Evolutionary conservation across 768 basidiomycete genomes (phyloP).

Genomic region (Tricholoma terreum): DNA sequence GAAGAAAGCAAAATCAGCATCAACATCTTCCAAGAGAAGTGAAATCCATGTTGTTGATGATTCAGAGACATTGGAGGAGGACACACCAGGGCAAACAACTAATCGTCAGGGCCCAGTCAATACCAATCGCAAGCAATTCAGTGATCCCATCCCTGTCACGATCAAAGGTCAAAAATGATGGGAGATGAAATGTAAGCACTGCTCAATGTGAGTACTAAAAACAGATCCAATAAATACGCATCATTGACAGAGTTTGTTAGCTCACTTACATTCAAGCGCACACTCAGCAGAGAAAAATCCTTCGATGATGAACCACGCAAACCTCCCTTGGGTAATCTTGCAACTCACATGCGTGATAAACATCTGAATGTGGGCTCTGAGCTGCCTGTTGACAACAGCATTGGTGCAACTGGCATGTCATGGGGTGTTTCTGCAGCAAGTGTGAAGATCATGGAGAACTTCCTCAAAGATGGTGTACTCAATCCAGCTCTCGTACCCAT

Average conservation of each 20-base stretch:
- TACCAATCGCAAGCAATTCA: not conserved
- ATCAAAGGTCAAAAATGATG: not conserved
- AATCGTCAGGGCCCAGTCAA: not conserved
- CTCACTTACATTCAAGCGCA: slow-evolving; percentile 2
- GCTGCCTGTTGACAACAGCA: not conserved
- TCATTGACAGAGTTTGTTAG: slow-evolving; percentile 1
- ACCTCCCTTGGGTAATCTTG: slow-evolving; percentile 10
- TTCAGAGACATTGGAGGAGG: not conserved
- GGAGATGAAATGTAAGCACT: slow-evolving; percentile 12
- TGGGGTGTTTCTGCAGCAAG: slow-evolving; percentile 4
- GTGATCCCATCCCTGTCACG: not conserved
- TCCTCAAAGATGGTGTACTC: slow-evolving; percentile 13
- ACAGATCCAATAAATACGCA: not conserved
- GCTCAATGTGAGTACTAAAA: slow-evolving; percentile 1
- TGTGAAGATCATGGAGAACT: slow-evolving; percentile 17
- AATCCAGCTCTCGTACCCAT: slow-evolving; percentile 14
- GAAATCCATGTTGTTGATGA: not conserved
- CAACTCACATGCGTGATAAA: slow-evolving; percentile 6
- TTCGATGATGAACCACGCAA: slow-evolving; percentile 12
- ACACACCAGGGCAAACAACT: not conserved
- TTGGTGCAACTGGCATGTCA: not conserved
- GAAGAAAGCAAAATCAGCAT: not conserved
- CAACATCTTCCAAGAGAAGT: not conserved
- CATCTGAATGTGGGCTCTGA: slow-evolving; percentile 1
- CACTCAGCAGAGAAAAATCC: not conserved